These are phyloP conservation scores for Xylariaceae sp. DNA, from an alignment of 2,329 filamentous ascomycete genomes.

Conservation along the genomic window DNA sequence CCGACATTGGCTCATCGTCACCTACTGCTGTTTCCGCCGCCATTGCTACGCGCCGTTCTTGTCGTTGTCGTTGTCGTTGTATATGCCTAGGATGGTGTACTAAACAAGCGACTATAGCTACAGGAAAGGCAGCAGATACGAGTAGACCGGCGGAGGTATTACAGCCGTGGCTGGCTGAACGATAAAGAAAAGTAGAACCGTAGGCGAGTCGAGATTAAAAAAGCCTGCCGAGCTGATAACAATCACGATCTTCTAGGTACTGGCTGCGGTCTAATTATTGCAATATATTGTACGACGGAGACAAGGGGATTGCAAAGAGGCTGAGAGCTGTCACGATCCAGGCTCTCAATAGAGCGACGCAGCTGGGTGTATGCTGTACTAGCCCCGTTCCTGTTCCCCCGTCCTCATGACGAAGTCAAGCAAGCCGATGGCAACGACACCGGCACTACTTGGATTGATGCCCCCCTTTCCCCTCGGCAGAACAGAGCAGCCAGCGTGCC, in stretches of 20 bases:
- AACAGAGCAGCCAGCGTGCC: no score
- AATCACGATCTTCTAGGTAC: background rate
- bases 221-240: background rate
- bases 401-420: no score
- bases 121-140: background rate
- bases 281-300: background rate
- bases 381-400: no score
- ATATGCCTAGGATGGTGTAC: background rate
- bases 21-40: constrained; percentile 14
- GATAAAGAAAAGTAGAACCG: background rate
- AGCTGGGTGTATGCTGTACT: constrained; percentile 1
- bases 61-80: background rate
- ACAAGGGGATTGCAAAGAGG: constrained; percentile 8
- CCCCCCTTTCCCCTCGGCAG: no score
- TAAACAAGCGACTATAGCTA: background rate
- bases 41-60: background rate
- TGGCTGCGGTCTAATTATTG: background rate
- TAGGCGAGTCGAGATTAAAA: background rate
- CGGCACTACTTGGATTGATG: no score
- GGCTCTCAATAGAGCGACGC: constrained; percentile 14
- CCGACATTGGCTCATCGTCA: constrained; percentile 39
- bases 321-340: constrained; percentile 10
- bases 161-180: background rate
- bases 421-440: no score
- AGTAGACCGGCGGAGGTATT: background rate